A percentile compares a stretch with the other conserved stretches of the same genome.
phyloP scores from a whole-genome alignment of 1,284 basidiomycete species.

The Gymnopus androsaceus region DNA sequence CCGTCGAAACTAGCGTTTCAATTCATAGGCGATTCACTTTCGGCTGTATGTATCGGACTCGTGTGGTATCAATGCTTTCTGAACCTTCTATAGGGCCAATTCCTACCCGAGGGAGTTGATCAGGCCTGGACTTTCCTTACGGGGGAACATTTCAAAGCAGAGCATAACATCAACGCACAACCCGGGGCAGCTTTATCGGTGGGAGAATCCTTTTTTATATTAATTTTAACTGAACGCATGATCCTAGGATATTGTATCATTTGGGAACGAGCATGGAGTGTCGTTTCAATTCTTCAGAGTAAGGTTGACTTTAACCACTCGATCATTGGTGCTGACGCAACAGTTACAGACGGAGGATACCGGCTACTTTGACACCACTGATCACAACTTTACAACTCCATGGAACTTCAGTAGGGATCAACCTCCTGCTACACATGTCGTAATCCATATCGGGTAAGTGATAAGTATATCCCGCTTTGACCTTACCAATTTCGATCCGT shows the following conservation, averaged over 20 bases:
- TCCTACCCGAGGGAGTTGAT: conserved; percentile 51
- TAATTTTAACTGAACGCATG: neutral
- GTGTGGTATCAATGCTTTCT: neutral
- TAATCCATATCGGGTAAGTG: conserved; percentile 55
- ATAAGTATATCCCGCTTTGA: neutral
- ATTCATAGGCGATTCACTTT: conserved; percentile 61
- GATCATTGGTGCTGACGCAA: neutral
- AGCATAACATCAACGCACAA: conserved; percentile 52
- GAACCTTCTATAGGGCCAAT: conserved; percentile 46
- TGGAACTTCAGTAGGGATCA: conserved; percentile 55
- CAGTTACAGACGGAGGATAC: conserved; percentile 53
- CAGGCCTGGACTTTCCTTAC: conserved; percentile 61
- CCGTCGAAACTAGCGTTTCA: conserved; percentile 52
- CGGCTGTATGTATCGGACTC: conserved; percentile 40
- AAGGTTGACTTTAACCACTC: neutral
- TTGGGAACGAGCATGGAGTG: conserved; percentile 56
- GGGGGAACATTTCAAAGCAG: conserved; percentile 54
- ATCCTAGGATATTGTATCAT: conserved; percentile 54
- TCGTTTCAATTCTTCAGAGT: conserved; percentile 54
- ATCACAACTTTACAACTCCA: conserved; percentile 61
- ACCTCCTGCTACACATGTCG: conserved; percentile 50
- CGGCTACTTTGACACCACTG: conserved; percentile 51
- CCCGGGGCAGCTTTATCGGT: conserved; percentile 55
- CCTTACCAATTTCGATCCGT: neutral
- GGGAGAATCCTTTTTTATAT: conserved; percentile 13